phyloP scores from a whole-genome alignment of 2,329 filamentous ascomycete genomes.

The Pseudogymnoascus verrucosus region DNA sequence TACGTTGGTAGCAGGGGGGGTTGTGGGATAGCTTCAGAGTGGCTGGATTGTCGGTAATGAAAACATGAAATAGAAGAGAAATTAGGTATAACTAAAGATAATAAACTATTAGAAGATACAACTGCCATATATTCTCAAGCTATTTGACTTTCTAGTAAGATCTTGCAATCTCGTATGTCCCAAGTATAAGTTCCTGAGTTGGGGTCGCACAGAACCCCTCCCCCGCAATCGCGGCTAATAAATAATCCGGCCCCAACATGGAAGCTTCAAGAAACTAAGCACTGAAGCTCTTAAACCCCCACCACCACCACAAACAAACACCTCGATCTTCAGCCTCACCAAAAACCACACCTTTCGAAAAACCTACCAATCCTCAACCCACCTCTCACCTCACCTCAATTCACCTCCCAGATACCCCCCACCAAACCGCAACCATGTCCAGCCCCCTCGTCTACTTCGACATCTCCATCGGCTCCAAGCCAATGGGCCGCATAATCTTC shows the following conservation, averaged over 20 bases:
- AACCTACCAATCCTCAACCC: neutral
- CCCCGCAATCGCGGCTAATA: neutral
- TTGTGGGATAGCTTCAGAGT: neutral
- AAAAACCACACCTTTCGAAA: neutral
- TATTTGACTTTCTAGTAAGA: neutral
- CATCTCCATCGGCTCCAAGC: slow-evolving; percentile 68
- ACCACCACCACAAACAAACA: neutral
- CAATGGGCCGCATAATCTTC: slow-evolving; percentile 73
- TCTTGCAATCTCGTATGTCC: neutral
- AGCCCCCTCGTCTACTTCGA: slow-evolving; percentile 70
- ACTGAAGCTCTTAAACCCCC: neutral
- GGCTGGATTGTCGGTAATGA: neutral
- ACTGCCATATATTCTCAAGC: neutral
- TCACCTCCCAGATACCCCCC: neutral
- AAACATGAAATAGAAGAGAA: neutral
- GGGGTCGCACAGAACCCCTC: neutral
- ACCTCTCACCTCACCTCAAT: neutral
- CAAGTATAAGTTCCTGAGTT: neutral
- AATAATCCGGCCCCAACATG: neutral
- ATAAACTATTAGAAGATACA: neutral
- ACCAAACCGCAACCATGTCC: neutral
- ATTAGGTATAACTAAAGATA: neutral
- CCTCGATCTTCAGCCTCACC: neutral
- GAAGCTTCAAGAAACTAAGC: neutral
- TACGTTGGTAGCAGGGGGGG: neutral